A percentile compares a stretch with the other conserved stretches of the same genome.
phyloP scores from a whole-genome alignment of 257 asterid species.

The Solanum sejunctum region DNA sequence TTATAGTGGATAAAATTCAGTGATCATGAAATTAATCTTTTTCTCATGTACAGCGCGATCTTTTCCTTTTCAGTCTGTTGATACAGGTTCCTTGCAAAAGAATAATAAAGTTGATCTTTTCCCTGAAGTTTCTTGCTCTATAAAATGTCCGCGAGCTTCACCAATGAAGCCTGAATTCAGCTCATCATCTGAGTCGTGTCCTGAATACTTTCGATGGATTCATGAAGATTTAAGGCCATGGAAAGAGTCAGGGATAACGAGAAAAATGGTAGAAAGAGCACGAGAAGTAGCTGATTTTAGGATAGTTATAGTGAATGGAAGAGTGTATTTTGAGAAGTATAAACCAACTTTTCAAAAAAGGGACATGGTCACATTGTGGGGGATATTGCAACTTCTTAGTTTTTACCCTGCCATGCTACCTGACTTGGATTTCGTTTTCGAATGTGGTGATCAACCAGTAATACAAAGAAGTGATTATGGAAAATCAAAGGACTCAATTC shows the following conservation, averaged over 20 bases:
- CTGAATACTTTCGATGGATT: constrained; percentile 75
- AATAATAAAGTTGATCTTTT: constrained; percentile 1
- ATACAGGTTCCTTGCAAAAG: constrained; percentile 19
- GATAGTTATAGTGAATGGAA: constrained; percentile 41
- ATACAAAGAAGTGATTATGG: constrained; percentile 21
- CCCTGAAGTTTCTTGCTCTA: constrained; percentile 39
- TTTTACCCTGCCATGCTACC: constrained; percentile 61
- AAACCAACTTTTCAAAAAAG: constrained; percentile 57
- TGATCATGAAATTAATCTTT: not conserved
- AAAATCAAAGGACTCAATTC: not conserved
- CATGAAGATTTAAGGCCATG: constrained; percentile 79
- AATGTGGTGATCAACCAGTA: constrained; percentile 50
- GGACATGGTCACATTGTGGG: constrained; percentile 75
- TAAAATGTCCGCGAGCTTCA: constrained; percentile 30
- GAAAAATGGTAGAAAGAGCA: constrained; percentile 39
- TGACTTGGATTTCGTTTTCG: constrained; percentile 61
- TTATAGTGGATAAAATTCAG: not conserved
- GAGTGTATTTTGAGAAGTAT: constrained; percentile 40
- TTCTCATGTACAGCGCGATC: not conserved
- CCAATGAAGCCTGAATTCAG: not conserved
- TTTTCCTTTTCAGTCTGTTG: constrained; percentile 24
- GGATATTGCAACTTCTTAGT: constrained; percentile 68
- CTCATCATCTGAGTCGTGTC: constrained; percentile 27
- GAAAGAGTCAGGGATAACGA: constrained; percentile 49
- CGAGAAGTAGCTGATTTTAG: constrained; percentile 37